phyloP scores from a whole-genome alignment of 768 basidiomycete species.

The Termitomyces sp. region DNA sequence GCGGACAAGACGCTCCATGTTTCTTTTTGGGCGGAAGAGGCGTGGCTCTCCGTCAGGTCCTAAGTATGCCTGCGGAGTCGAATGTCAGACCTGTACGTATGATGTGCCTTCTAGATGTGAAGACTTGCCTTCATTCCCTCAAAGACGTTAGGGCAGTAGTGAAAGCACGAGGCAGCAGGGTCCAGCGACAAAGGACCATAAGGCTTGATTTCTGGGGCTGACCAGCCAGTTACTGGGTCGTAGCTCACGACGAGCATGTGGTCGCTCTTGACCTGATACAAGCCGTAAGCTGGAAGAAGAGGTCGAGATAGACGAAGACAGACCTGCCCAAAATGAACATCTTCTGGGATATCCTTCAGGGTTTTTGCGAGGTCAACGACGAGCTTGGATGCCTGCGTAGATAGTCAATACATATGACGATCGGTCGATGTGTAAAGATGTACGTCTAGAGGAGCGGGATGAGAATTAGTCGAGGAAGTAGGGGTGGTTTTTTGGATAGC shows the following conservation, averaged over 20 bases:
- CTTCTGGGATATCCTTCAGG: slow-evolving; percentile 50
- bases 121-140: slow-evolving; percentile 74
- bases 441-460: slow-evolving; percentile 17
- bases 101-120: neutral
- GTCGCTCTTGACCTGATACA: slow-evolving; percentile 55
- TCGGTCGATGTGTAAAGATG: neutral
- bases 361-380: slow-evolving; percentile 39
- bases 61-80: slow-evolving; percentile 52
- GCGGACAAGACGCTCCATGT: slow-evolving; percentile 77
- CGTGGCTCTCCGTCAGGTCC: slow-evolving; percentile 69
- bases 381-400: slow-evolving; percentile 50
- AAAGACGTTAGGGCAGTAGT: slow-evolving; percentile 83
- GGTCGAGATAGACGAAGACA: slow-evolving; percentile 9
- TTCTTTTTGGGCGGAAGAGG: slow-evolving; percentile 79
- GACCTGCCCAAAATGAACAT: slow-evolving; percentile 57
- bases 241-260: slow-evolving; percentile 76
- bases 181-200: slow-evolving; percentile 68
- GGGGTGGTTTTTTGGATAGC: slow-evolving; percentile 11
- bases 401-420: neutral
- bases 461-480: slow-evolving; percentile 1
- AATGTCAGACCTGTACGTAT: neutral
- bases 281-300: neutral
- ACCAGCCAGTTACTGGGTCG: slow-evolving; percentile 64
- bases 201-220: slow-evolving; percentile 67
- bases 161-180: slow-evolving; percentile 74